Percentiles rank a stretch among this genome's conserved stretches.
phyloP scores from a whole-genome alignment of 2,329 filamentous ascomycete genomes.

The Colletotrichum sp. region DNA sequence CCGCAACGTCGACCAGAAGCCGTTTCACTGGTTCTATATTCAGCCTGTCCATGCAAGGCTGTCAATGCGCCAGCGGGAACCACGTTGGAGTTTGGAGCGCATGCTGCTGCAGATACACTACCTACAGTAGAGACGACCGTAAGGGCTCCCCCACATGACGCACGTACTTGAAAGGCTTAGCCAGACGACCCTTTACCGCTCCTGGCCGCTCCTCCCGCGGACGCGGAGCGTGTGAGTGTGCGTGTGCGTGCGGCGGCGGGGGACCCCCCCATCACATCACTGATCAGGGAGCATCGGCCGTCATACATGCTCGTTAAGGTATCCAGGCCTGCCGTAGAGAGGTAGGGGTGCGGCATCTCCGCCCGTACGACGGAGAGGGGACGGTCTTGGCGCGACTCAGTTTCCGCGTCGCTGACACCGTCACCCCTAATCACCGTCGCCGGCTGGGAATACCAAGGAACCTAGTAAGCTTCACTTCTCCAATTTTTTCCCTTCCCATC shows the following conservation, averaged over 20 bases:
- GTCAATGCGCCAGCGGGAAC: neutral
- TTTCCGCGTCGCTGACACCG: neutral
- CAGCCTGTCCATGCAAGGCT: neutral
- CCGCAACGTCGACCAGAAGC: neutral
- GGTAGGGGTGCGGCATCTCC: conserved; percentile 1
- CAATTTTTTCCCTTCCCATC: neutral
- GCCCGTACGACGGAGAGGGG: neutral
- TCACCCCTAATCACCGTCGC: neutral
- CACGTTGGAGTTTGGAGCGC: neutral
- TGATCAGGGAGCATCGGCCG: neutral
- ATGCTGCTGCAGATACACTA: neutral
- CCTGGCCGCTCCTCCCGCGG: neutral
- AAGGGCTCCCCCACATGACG: neutral
- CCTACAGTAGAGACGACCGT: neutral
- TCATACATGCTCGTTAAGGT: neutral
- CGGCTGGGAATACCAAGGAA: conserved; percentile 9
- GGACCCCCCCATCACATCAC: neutral
- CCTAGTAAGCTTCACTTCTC: conserved; percentile 17
- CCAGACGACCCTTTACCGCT: neutral
- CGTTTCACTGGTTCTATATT: conserved; percentile 12
- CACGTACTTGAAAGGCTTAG: neutral
- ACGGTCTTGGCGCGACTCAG: conserved; percentile 15
- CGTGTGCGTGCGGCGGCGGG: neutral
- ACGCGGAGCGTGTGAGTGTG: neutral
- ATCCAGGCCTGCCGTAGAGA: neutral